phyloP scores from a whole-genome alignment of 257 asterid species.

The Echium plantagineum region DNA sequence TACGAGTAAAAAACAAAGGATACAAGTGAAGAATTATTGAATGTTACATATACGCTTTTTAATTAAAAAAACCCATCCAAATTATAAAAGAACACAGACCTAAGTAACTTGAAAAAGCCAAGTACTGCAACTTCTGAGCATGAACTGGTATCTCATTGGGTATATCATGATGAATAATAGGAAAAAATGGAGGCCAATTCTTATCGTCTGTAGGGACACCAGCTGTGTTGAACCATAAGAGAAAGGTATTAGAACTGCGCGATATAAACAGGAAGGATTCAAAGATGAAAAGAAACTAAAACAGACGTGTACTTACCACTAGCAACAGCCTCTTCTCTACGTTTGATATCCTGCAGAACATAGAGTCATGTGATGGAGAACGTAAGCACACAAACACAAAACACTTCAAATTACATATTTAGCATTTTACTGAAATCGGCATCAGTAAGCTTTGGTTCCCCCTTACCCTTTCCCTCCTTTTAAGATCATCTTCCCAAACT shows the following conservation, averaged over 20 bases:
- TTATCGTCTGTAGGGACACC: slow-evolving; percentile 36
- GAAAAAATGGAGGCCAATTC: slow-evolving; percentile 65
- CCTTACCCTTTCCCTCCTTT: slow-evolving; percentile 81
- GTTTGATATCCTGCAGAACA: slow-evolving; percentile 45
- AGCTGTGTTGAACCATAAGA: slow-evolving; percentile 26
- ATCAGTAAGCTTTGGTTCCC: background rate
- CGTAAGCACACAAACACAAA: background rate
- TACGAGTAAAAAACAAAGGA: no score
- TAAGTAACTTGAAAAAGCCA: slow-evolving; percentile 66
- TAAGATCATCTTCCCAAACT: slow-evolving; percentile 77
- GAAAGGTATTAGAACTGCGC: slow-evolving; percentile 6
- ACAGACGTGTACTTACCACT: slow-evolving; percentile 29
- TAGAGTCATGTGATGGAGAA: background rate
- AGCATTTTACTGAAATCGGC: background rate
- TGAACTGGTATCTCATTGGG: slow-evolving; percentile 56
- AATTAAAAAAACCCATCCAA: background rate
- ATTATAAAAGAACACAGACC: slow-evolving; percentile 24
- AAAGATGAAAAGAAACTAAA: background rate
- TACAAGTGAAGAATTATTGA: background rate
- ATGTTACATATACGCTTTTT: no score
- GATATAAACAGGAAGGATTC: background rate
- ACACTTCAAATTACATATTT: background rate
- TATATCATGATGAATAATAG: slow-evolving; percentile 58
- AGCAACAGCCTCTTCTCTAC: slow-evolving; percentile 52
- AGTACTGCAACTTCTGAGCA: slow-evolving; percentile 60